Evolutionary conservation across 73 alveolate species (phyloP).

Genomic region (Paramecium biaurelia): DNA sequence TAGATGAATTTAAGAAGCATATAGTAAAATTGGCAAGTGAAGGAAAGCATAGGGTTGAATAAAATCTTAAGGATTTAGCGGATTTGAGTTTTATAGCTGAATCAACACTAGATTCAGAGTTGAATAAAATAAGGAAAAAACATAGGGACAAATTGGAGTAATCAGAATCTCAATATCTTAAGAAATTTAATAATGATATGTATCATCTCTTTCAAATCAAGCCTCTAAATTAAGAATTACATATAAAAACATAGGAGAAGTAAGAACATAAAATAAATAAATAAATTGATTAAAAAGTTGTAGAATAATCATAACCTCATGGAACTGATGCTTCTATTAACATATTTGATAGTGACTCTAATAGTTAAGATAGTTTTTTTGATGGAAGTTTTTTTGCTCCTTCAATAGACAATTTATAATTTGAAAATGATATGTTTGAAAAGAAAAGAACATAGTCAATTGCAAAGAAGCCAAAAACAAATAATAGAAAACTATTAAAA

Average conservation of each 20-base stretch:
- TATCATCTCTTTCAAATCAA: conserved; percentile 26
- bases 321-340: conserved; percentile 33
- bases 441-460: background rate
- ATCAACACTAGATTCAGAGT: background rate
- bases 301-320: background rate
- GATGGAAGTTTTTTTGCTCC: conserved; percentile 55
- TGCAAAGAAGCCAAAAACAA: background rate
- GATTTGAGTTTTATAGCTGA: conserved; percentile 49
- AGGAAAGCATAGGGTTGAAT: conserved; percentile 25
- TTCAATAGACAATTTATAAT: conserved; percentile 1
- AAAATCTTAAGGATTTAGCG: conserved; percentile 27
- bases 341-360: conserved; percentile 5
- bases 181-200: conserved; percentile 31
- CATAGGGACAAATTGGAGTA: background rate
- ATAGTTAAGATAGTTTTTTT: conserved; percentile 11
- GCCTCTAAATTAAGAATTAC: conserved; percentile 10
- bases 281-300: background rate
- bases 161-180: background rate
- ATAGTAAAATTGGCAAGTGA: conserved; percentile 9
- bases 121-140: background rate
- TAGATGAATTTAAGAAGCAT: conserved; percentile 25
- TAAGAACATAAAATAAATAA: background rate
- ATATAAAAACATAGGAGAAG: background rate
- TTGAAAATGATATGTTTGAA: conserved; percentile 20
- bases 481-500: background rate